A percentile compares a stretch with the other conserved stretches of the same genome.
phyloP scores from a whole-genome alignment of 2,329 filamentous ascomycete species.

The Botrytis byssoidea region DNA sequence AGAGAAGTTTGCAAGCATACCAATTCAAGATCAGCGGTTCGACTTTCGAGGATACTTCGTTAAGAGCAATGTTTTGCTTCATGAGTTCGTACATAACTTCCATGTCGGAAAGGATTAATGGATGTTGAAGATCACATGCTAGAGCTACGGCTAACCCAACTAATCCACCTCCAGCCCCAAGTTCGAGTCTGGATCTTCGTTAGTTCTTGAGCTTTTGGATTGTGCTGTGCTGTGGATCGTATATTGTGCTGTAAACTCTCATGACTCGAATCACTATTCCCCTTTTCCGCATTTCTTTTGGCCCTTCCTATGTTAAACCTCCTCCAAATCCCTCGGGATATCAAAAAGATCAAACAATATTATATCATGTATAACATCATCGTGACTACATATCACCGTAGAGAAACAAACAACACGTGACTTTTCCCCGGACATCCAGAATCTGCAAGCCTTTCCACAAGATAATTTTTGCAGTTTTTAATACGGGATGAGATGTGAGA shows the following conservation, averaged over 20 bases:
- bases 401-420: not conserved
- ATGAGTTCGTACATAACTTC: constrained; percentile 81
- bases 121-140: constrained; percentile 52
- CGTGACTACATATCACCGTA: not conserved
- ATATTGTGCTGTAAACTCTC: not conserved
- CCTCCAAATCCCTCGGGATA: not conserved
- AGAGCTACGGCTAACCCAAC: constrained; percentile 66
- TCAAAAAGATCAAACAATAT: not conserved
- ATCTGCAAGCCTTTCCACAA: not conserved
- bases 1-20: constrained; percentile 46
- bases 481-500: not conserved
- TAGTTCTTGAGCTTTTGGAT: not conserved
- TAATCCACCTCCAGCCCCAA: constrained; percentile 88
- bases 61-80: constrained; percentile 82
- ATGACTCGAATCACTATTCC: not conserved
- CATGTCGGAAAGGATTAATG: constrained; percentile 85
- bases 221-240: not conserved
- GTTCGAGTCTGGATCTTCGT: constrained; percentile 67
- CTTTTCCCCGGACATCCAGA: not conserved
- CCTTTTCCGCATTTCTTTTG: not conserved
- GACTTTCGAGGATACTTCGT: constrained; percentile 63
- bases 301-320: not conserved
- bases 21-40: constrained; percentile 76
- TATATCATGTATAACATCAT: not conserved
- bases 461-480: not conserved